A percentile compares a stretch with the other conserved stretches of the same genome.
Evolutionary conservation across 495 filamentous ascomycete genomes (phyloP).

Genomic region (Tuber calosporum): DNA sequence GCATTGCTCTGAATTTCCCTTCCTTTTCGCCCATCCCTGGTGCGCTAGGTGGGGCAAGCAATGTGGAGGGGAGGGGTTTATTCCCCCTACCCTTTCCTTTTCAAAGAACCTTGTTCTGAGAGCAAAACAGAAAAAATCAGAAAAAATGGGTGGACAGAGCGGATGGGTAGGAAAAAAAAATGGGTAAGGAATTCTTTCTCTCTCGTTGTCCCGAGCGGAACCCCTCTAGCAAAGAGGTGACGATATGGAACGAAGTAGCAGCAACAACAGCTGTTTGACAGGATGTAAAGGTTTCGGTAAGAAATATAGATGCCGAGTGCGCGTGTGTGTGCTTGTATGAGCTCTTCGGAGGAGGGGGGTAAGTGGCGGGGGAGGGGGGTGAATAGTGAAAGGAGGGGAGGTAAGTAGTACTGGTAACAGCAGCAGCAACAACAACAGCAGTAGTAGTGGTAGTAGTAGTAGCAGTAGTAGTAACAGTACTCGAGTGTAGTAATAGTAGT

Average conservation of each 20-base stretch:
- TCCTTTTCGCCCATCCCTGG: slow-evolving; percentile 13
- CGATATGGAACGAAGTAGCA: not conserved
- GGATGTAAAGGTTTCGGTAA: not conserved
- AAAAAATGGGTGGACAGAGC: not conserved
- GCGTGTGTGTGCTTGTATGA: not conserved
- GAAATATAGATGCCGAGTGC: not conserved
- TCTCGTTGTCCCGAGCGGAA: not conserved
- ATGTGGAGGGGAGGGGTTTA: not conserved
- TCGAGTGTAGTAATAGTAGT: not conserved
- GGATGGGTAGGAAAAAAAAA: not conserved
- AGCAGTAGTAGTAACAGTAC: not conserved
- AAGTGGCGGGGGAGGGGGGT: not conserved
- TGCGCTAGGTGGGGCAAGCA: slow-evolving; percentile 17
- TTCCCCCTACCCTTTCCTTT: not conserved
- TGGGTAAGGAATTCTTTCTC: not conserved
- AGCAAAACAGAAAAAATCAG: not conserved
- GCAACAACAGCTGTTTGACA: not conserved
- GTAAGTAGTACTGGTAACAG: not conserved
- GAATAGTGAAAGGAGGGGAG: not conserved
- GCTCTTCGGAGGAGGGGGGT: not conserved
- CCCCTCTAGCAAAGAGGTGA: not conserved
- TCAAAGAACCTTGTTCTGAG: not conserved
- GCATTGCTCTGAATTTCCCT: slow-evolving; percentile 21
- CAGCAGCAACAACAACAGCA: not conserved
- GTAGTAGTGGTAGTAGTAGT: not conserved